phyloP scores from a whole-genome alignment of 768 basidiomycete species.

The Suillus alpinus region DNA sequence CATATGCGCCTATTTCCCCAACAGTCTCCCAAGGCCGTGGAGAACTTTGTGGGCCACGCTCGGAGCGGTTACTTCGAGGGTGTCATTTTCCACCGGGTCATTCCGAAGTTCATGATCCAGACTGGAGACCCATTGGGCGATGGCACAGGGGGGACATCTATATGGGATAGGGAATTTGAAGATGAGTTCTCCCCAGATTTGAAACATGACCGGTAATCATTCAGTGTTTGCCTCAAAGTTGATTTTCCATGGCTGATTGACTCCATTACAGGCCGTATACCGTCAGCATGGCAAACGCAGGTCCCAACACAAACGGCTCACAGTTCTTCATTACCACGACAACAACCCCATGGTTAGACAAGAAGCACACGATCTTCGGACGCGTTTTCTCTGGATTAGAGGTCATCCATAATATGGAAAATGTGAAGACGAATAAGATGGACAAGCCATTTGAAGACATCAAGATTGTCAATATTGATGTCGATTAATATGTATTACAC shows the following conservation, averaged over 20 bases:
- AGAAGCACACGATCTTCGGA: slow-evolving; percentile 91
- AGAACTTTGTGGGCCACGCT: slow-evolving; percentile 95
- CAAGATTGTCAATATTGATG: slow-evolving; percentile 79
- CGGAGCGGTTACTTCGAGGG: slow-evolving; percentile 90
- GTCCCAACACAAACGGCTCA: slow-evolving; percentile 87
- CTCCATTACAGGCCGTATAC: slow-evolving; percentile 73
- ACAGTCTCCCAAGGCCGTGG: slow-evolving; percentile 91
- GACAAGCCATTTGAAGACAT: slow-evolving; percentile 95
- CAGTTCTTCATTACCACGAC: slow-evolving; percentile 99
- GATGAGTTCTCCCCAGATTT: slow-evolving; percentile 90
- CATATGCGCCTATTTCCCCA: slow-evolving; percentile 86
- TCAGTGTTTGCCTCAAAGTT: background rate
- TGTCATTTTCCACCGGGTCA: slow-evolving; percentile 94
- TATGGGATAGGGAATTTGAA: slow-evolving; percentile 89
- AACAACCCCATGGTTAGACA: slow-evolving; percentile 90
- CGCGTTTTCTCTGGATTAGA: slow-evolving; percentile 85
- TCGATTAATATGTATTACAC: slow-evolving; percentile 45
- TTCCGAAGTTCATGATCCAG: slow-evolving; percentile 98
- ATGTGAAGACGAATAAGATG: slow-evolving; percentile 77
- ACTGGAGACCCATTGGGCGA: slow-evolving; percentile 95
- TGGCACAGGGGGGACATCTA: slow-evolving; percentile 87
- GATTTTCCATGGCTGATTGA: slow-evolving; percentile 2
- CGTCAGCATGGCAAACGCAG: slow-evolving; percentile 93
- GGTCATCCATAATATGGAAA: slow-evolving; percentile 89
- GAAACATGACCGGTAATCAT: slow-evolving; percentile 79